Evolutionary conservation across 208 protist genomes (phyloP), one percentile per base, ranked within the genome.

Genomic region (Phytomonas francai): DNA sequence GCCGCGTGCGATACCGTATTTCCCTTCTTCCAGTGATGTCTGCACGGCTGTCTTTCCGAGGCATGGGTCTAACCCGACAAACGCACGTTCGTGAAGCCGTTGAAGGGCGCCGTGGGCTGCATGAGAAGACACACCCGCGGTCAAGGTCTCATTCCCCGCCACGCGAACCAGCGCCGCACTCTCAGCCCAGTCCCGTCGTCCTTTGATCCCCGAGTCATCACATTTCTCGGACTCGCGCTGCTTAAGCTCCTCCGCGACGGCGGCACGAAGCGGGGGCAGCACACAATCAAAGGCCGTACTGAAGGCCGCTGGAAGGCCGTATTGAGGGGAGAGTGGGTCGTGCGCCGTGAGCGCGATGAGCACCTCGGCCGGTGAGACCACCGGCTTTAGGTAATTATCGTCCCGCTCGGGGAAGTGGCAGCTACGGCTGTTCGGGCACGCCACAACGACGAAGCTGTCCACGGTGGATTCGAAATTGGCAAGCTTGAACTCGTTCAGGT

Each of bases 401-500:
- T 72, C 63, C 63, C 94, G 92, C 14, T 77, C 65, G 5, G 86
- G 80, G 59, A 95, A 95, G 70, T 93, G 72, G 54, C 87, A 84
- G 31, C 79, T 74, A 2, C 80, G 79, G 63, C 83, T 93, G 71
- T 95, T 87, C 2, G 88, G 89, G 67, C 94, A 97, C 32, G 87
- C 85, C 60, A 97, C 82, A 6, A 73, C 79, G 0, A 91, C 85
- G 69, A 94, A 97, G 71, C 87, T 88, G 49, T 97, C 92, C 6
- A 97, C 88, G 5, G 84, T 85, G 69, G 96, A 87, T 0, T 83
- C 82, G 76, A 97, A 97, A 68, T 97, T 97, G 9, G 89, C 88
- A 9, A 97, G 72, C 69, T 97, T 97, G 68, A 85, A 95, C 69
- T 94, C 82, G 68, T 97, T 97, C 12, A 96, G 68, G 71, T 97